Evolutionary conservation across 176 grass and related monocot species (phyloP).

Genomic region (Secale cereale): DNA sequence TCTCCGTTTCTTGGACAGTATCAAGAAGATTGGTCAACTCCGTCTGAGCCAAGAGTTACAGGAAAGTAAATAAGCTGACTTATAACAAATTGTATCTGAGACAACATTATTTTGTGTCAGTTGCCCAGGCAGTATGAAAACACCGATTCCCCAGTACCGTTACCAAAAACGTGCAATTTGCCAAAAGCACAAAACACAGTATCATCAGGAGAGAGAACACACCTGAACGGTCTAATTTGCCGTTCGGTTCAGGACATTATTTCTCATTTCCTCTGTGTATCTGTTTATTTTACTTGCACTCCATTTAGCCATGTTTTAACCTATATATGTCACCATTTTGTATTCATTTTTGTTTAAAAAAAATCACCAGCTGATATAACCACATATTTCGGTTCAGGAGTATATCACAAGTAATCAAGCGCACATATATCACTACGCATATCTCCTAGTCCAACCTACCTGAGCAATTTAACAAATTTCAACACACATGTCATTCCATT

Average conservation of each 20-base stretch:
- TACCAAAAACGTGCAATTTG: background rate
- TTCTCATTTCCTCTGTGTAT: background rate
- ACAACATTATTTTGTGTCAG: background rate
- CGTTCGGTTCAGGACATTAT: background rate
- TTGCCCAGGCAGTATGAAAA: background rate
- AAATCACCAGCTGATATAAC: background rate
- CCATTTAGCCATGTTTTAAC: background rate
- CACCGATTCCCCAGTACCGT: background rate
- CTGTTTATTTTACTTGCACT: background rate
- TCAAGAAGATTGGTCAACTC: constrained; percentile 84
- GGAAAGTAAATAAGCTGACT: constrained; percentile 4
- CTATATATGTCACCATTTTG: background rate
- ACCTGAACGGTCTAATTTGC: background rate
- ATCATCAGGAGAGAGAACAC: constrained; percentile 1
- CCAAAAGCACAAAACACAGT: background rate
- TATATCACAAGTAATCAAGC: too few species aligned
- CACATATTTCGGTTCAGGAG: background rate
- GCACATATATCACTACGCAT: too few species aligned
- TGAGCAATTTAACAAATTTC: background rate
- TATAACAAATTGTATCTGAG: background rate
- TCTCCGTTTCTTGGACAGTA: constrained; percentile 88
- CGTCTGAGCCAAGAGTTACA: constrained; percentile 42
- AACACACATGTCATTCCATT: background rate
- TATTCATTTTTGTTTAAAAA: background rate
- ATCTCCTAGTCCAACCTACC: background rate